phyloP scores from a whole-genome alignment of 371 early-diverging fungal genomes.

The Mucor sp. region DNA sequence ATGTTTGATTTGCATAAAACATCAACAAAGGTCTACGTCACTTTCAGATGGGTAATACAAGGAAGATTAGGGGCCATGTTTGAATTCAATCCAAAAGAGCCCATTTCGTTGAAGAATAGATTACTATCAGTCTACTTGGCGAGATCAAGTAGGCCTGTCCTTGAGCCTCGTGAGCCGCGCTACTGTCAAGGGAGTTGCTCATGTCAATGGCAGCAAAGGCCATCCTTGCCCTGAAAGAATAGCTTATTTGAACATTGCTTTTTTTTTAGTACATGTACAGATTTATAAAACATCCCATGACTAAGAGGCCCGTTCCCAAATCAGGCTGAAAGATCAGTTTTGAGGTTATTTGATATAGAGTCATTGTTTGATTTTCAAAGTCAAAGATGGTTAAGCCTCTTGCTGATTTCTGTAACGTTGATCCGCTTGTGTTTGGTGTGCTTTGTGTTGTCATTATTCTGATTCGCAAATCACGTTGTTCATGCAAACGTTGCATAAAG shows the following conservation, averaged over 20 bases:
- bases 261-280: neutral
- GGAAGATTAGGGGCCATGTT: conserved; percentile 1
- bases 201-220: too few relatives aligned
- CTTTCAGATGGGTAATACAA: neutral
- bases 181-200: too few relatives aligned
- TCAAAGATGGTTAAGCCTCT: too few relatives aligned
- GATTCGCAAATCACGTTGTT: too few relatives aligned
- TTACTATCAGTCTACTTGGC: neutral
- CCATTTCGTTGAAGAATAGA: neutral
- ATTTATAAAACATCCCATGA: neutral
- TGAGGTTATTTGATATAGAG: neutral
- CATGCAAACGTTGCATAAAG: too few relatives aligned
- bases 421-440: too few relatives aligned
- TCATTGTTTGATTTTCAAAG: too few relatives aligned
- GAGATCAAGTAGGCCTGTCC: neutral
- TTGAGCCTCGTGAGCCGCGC: neutral
- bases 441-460: too few relatives aligned
- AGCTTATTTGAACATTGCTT: neutral
- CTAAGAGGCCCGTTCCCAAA: neutral
- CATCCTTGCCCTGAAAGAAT: too few relatives aligned
- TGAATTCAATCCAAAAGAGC: neutral
- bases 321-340: neutral
- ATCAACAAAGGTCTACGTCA: conserved; percentile 2
- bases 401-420: too few relatives aligned
- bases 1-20: neutral